Evolutionary conservation across 139 green algal species (phyloP), one percentile per base, ranked within the genome.

Genomic region (Picochlorum sp.): DNA sequence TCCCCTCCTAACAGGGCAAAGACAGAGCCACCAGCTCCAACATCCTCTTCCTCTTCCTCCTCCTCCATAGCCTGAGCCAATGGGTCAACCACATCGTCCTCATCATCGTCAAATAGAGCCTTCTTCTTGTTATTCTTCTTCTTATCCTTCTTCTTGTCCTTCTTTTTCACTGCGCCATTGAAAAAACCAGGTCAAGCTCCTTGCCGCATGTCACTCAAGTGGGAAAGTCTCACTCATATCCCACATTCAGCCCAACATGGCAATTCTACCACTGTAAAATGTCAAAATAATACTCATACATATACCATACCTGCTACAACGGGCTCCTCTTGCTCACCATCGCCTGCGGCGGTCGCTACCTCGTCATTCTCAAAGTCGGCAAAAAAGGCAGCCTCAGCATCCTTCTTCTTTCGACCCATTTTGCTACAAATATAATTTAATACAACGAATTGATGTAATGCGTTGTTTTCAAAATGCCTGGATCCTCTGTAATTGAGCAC

Each of bases 1-100:
- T 78, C 50, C 71, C 75, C 70, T 81, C 82, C 26, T 45, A 50
- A 49, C 45, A 49, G 15, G 45, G 45, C 58, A 57, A 41, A 41
- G 34, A 41, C 34, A 41, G 34, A 41, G 7, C 34, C 13, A 26
- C 18, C 41, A 65, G 6, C 13, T 15, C 15, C 37, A 66, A 9
- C 34, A 13, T 56, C 31, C 34, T 56, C 60, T 20, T n/a, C n/a
- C n/a, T n/a, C n/a, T n/a, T 56, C 60, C 38, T 69, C 49, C 13
- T 69, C 45, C 16, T 60, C 37, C n/a, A 24, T 20, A 45, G 30
- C 26, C 16, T 20, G n/a, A 16, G 34, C 24, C 49, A 66, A 38
- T 47, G 51, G 51, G 26, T 30, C 51, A 0, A 23, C n/a, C 18
- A 59, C 21, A 34, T 30, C 23, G 21, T 30, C 21, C 4, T 30